Conservation (phyloP, 352 stramenopile genomes). For the Phytopythium mirpurense region DNA sequence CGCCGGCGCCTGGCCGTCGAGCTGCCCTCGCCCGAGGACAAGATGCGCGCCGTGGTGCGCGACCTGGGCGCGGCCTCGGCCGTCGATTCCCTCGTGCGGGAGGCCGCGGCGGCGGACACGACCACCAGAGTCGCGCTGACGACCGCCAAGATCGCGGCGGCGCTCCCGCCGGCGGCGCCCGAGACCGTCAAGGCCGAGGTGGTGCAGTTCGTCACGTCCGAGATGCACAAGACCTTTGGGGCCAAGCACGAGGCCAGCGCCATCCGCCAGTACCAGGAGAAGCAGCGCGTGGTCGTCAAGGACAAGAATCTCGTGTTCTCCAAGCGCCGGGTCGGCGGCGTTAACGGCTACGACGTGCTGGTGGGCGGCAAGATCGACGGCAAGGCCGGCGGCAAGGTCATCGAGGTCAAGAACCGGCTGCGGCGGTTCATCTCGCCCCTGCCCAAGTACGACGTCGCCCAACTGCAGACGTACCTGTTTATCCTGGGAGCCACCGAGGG, state of each 20-base stretch:
- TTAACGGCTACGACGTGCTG: slow-evolving; percentile 47
- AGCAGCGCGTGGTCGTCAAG: slow-evolving; percentile 49
- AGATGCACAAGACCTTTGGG: slow-evolving; percentile 80
- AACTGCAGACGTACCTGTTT: slow-evolving; percentile 84
- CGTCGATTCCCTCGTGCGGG: slow-evolving; percentile 49
- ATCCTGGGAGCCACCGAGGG: slow-evolving; percentile 60
- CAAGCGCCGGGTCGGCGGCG: slow-evolving; percentile 55
- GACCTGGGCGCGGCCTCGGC: slow-evolving; percentile 44
- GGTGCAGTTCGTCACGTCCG: slow-evolving; percentile 65
- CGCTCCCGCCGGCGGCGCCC: slow-evolving; percentile 44
- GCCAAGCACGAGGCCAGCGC: slow-evolving; percentile 53
- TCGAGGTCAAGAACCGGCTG: slow-evolving; percentile 85
- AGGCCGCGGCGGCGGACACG: slow-evolving; percentile 44
- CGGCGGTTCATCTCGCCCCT: slow-evolving; percentile 62
- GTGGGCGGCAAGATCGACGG: slow-evolving; percentile 86
- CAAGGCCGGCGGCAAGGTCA: slow-evolving; percentile 62
- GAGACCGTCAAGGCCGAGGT: slow-evolving; percentile 51
- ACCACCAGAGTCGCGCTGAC: slow-evolving; percentile 32
- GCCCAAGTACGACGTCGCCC: slow-evolving; percentile 74
- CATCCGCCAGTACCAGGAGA: slow-evolving; percentile 62
- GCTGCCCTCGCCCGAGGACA: slow-evolving; percentile 43
- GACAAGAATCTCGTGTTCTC: slow-evolving; percentile 74
- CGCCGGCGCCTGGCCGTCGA: slow-evolving; percentile 38
- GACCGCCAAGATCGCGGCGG: slow-evolving; percentile 38
- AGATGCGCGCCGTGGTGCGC: slow-evolving; percentile 49